These are phyloP conservation scores for Lodderomyces elongisporus DNA, from an alignment of 1,139 yeast species.

Conservation along the genomic window DNA sequence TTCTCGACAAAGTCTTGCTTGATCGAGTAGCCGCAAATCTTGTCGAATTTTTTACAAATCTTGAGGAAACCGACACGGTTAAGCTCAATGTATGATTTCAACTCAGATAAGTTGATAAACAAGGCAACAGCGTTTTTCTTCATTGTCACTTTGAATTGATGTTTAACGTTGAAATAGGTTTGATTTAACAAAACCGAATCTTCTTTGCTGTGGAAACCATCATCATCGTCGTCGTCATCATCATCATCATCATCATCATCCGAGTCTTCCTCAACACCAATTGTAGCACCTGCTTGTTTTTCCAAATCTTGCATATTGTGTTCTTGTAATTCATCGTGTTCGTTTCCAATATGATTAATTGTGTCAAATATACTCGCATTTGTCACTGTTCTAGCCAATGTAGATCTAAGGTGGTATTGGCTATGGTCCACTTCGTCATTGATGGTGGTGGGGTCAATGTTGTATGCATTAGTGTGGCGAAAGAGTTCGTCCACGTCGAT, in stretches of 20 bases:
- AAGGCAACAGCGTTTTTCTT: constrained; percentile 61
- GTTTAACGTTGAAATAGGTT: constrained; percentile 41
- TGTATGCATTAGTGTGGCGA: no score
- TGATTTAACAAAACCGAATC: constrained; percentile 41
- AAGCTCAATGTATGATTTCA: constrained; percentile 74
- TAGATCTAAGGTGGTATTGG: background rate
- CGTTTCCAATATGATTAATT: constrained; percentile 16
- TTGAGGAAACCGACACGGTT: constrained; percentile 86
- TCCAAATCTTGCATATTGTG: constrained; percentile 8
- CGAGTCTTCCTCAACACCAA: constrained; percentile 15
- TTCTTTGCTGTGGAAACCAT: constrained; percentile 30
- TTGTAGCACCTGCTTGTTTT: constrained; percentile 10
- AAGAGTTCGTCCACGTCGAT: constrained; percentile 28
- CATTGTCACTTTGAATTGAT: constrained; percentile 60
- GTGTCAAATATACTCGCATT: background rate
- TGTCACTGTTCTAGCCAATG: background rate
- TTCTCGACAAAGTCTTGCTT: constrained; percentile 48
- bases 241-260: constrained; percentile 23
- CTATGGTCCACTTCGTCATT: background rate
- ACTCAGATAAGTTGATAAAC: constrained; percentile 75
- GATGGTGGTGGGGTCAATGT: constrained; percentile 10
- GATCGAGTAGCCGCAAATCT: constrained; percentile 60
- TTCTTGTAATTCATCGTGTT: constrained; percentile 6
- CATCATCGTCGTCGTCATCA: constrained; percentile 40
- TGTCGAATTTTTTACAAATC: constrained; percentile 86